Percentiles rank a stretch among this genome's conserved stretches.
phyloP scores from a whole-genome alignment of 202 grass and related monocot genomes.

The Miscanthus sacchariflorus region DNA sequence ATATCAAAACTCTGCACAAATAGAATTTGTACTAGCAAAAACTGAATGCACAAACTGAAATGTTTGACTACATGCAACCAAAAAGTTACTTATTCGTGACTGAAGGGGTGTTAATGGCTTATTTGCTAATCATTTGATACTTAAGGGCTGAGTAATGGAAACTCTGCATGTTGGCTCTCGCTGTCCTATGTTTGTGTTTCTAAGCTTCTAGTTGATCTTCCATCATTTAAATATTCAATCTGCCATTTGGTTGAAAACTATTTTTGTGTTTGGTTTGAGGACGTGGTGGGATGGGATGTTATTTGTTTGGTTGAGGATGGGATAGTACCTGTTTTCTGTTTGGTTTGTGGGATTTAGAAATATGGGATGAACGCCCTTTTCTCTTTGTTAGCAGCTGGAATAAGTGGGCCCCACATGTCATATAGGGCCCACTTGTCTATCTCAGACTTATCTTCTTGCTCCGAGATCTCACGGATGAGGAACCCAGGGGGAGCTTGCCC shows the following conservation, averaged over 20 bases:
- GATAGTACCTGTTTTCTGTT: neutral
- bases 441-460: no score
- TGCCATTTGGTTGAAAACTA: neutral
- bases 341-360: neutral
- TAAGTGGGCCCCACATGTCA: neutral
- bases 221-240: neutral
- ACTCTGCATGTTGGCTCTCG: neutral
- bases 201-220: slow-evolving; percentile 16
- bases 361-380: neutral
- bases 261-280: neutral
- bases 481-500: no score
- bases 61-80: neutral
- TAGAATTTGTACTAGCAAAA: neutral
- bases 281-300: neutral
- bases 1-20: neutral
- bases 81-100: neutral
- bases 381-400: neutral
- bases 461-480: no score
- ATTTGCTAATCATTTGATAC: neutral
- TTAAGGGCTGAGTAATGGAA: neutral
- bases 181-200: neutral
- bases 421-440: neutral
- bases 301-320: neutral
- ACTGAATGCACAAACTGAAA: neutral
- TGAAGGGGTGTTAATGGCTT: neutral